phyloP scores from a whole-genome alignment of 768 basidiomycete genomes.

The Podaxis sp. region DNA sequence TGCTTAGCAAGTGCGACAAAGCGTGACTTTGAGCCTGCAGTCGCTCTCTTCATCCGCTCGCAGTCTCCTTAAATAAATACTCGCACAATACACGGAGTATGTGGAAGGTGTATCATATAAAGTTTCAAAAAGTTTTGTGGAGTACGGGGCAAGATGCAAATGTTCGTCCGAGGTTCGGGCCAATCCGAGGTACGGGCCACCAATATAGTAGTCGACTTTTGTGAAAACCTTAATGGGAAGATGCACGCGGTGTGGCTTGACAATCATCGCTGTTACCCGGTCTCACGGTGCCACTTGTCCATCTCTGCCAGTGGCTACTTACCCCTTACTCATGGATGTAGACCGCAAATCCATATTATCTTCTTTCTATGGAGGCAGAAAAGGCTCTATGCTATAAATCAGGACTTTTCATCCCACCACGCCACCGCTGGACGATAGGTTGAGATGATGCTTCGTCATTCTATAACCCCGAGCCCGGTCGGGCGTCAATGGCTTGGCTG shows the following conservation, averaged over 20 bases:
- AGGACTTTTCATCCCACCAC: conserved; percentile 43
- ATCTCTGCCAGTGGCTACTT: conserved; percentile 1
- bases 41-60: too few relatives aligned
- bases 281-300: conserved; percentile 10
- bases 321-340: conserved; percentile 55
- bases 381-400: conserved; percentile 61
- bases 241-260: not conserved
- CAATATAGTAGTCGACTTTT: too few relatives aligned
- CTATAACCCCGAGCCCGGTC: conserved; percentile 44
- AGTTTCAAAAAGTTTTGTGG: too few relatives aligned
- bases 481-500: conserved; percentile 49
- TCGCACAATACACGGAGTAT: too few relatives aligned
- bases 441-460: conserved; percentile 74
- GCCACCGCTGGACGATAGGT: conserved; percentile 35
- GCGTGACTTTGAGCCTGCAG: too few relatives aligned
- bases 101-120: too few relatives aligned
- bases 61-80: too few relatives aligned
- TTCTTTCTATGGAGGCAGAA: conserved; percentile 73
- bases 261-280: not conserved
- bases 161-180: too few relatives aligned
- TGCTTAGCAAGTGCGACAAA: too few relatives aligned
- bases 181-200: too few relatives aligned
- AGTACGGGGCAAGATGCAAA: not conserved
- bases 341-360: conserved; percentile 80
- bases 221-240: not conserved